Evolutionary conservation across 2,329 filamentous ascomycete species (phyloP).

Genomic region (Cordyceps farinosa): DNA sequence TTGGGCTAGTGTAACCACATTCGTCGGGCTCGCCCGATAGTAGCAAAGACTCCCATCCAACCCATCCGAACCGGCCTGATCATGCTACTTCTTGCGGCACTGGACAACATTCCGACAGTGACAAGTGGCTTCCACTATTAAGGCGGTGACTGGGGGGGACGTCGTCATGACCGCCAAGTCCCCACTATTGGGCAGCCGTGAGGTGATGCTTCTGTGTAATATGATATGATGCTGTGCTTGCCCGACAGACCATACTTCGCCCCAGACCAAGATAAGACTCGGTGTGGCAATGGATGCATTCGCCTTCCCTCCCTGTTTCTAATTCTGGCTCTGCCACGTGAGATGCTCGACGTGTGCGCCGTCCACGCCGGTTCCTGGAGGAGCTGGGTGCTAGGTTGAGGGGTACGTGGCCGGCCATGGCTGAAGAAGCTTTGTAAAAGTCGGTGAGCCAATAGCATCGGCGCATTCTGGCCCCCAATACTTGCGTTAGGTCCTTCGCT

Average conservation of each 20-base stretch:
- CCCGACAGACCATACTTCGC: neutral
- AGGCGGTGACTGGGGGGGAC: slow-evolving; percentile 9
- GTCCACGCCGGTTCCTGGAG: neutral
- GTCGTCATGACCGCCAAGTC: slow-evolving; percentile 9
- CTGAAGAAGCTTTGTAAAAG: neutral
- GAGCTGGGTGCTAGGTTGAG: neutral
- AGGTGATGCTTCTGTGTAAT: neutral
- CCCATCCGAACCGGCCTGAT: neutral
- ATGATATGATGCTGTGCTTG: neutral
- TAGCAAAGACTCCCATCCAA: neutral
- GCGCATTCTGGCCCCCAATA: neutral
- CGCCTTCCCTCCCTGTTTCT: neutral
- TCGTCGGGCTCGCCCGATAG: neutral
- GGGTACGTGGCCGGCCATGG: neutral
- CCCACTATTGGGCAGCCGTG: slow-evolving; percentile 15
- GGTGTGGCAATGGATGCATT: neutral
- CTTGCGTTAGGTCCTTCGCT: neutral
- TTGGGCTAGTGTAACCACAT: neutral
- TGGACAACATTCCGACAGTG: neutral
- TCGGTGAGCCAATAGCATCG: slow-evolving; percentile 14
- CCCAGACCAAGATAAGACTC: neutral
- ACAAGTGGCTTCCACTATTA: neutral
- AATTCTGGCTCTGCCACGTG: neutral
- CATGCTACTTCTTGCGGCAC: neutral
- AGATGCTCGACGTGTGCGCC: neutral